phyloP scores from a whole-genome alignment of 140 eudicot genomes.

The Cichorium intybus region DNA sequence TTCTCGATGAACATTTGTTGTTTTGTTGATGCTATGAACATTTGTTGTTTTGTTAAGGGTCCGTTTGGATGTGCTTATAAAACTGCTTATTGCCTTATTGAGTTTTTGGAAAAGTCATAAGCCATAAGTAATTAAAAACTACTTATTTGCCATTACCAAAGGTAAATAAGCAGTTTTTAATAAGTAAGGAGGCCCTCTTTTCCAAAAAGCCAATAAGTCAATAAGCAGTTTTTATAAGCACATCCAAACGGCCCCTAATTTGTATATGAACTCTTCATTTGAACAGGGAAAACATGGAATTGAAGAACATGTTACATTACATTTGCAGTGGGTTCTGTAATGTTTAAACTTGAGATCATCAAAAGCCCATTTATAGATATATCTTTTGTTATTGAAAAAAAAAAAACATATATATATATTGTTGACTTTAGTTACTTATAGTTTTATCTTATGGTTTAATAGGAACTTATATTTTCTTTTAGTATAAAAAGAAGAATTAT shows the following conservation, averaged over 20 bases:
- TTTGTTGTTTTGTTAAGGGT: neutral
- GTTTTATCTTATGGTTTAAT: conserved; percentile 5
- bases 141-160: too few species aligned
- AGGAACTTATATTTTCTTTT: neutral
- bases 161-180: too few species aligned
- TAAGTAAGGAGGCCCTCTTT: too few species aligned
- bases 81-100: too few species aligned
- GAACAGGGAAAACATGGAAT: neutral
- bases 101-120: too few species aligned
- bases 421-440: neutral
- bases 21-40: neutral
- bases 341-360: neutral
- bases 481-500: conserved; percentile 9
- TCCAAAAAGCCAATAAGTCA: too few species aligned
- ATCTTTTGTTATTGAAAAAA: too few species aligned
- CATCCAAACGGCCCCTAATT: too few species aligned
- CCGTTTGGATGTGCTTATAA: too few species aligned
- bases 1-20: neutral
- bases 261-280: neutral
- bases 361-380: conserved; percentile 1
- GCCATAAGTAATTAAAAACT: too few species aligned
- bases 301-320: neutral
- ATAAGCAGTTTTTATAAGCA: too few species aligned
- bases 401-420: too few species aligned
- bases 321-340: conserved; percentile 1